Evolutionary conservation across 1,284 basidiomycete species (phyloP).

Genomic region (Phellopilus nigrolimitatus): DNA sequence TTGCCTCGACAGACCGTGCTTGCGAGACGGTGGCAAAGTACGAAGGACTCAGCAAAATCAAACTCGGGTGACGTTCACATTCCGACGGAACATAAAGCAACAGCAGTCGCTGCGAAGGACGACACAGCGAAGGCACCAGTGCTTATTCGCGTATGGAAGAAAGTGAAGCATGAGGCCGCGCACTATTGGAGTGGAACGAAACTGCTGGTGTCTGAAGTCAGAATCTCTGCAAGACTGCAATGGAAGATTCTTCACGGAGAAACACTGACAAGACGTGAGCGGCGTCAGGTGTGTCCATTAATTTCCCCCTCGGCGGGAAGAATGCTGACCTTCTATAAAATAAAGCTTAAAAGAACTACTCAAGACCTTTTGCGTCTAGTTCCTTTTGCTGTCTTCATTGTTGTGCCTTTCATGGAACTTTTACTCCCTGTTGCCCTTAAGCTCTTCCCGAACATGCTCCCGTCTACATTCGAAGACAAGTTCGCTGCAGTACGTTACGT

Average conservation of each 20-base stretch:
- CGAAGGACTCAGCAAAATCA: slow-evolving; percentile 20
- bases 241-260: slow-evolving; percentile 93
- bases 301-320: neutral
- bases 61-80: slow-evolving; percentile 22
- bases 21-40: slow-evolving; percentile 16
- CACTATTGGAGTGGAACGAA: slow-evolving; percentile 99
- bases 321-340: neutral
- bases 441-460: slow-evolving; percentile 98
- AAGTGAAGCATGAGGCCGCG: slow-evolving; percentile 91
- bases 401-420: slow-evolving; percentile 98
- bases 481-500: slow-evolving; percentile 71
- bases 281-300: slow-evolving; percentile 78
- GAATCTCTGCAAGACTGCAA: slow-evolving; percentile 84
- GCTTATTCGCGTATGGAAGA: slow-evolving; percentile 72
- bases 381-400: slow-evolving; percentile 91
- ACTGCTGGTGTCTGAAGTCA: slow-evolving; percentile 90
- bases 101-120: slow-evolving; percentile 36
- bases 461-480: slow-evolving; percentile 97
- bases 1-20: neutral
- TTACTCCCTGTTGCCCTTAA: slow-evolving; percentile 96
- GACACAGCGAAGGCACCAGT: slow-evolving; percentile 43
- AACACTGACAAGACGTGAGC: slow-evolving; percentile 86
- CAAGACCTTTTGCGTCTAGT: slow-evolving; percentile 89
- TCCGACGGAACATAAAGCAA: slow-evolving; percentile 39
- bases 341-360: slow-evolving; percentile 86